Percentiles rank a stretch among this genome's conserved stretches.
phyloP scores from a whole-genome alignment of 768 basidiomycete species.

The Kwoniella dendrophila region DNA sequence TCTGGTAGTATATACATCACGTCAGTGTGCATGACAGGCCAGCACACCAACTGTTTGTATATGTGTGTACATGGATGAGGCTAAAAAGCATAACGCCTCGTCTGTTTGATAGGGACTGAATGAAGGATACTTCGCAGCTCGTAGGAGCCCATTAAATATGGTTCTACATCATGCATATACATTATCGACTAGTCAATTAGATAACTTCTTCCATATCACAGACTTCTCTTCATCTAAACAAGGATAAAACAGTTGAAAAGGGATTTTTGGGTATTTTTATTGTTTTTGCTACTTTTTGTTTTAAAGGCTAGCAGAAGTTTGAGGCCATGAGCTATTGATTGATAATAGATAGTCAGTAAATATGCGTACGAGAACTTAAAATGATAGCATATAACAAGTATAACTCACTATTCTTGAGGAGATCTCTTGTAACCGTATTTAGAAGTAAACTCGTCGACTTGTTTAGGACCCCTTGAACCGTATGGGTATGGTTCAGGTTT shows the following conservation, averaged over 20 bases:
- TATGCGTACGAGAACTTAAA: too few species aligned
- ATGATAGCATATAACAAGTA: too few species aligned
- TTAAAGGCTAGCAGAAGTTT: conserved; percentile 30
- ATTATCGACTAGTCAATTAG: too few species aligned
- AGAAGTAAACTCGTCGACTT: conserved; percentile 72
- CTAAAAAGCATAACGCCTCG: too few species aligned
- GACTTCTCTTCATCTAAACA: background rate
- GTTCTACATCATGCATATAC: background rate
- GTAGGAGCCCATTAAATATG: background rate
- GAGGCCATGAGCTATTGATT: conserved; percentile 15
- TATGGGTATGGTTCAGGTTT: conserved; percentile 80
- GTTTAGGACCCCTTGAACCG: conserved; percentile 90
- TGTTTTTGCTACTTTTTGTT: background rate
- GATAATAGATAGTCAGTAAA: background rate
- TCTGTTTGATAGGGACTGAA: too few species aligned
- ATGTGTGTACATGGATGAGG: too few species aligned
- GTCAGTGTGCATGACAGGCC: too few species aligned
- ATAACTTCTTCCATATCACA: background rate
- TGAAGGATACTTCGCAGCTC: too few species aligned
- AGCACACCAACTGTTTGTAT: too few species aligned
- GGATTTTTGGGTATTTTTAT: background rate
- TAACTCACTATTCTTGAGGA: conserved; percentile 71
- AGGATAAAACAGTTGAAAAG: background rate
- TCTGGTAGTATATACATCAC: too few species aligned
- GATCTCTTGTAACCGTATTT: conserved; percentile 77